Base-by-base conservation (phyloP, 129 eudicot species). In the Cynara cardunculus region DNA sequence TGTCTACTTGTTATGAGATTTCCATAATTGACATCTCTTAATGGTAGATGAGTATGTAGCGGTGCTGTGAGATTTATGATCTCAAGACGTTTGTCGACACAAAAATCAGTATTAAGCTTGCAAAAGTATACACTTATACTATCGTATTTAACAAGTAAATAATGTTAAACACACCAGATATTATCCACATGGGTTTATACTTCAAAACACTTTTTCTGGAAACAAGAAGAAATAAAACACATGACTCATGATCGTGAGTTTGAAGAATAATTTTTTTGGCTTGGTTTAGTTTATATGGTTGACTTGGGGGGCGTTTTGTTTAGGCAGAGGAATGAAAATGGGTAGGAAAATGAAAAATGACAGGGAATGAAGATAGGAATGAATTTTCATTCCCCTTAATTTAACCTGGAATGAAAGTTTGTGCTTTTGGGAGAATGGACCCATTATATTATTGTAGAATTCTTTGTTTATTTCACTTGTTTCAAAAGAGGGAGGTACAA, bases 1-100 rank as follows among this genome's bases (percentile, higher is more conserved):
- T 37, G 34, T 74, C 71, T 30, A n/a, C 56, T 25, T 74, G 75
- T 76, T 74, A 56, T 39, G 41, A 46, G n/a, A 56, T 35, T 24
- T 25, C 34, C 37, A 5, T 56, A 18, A 4, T 56, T n/a, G 65
- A 18, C n/a, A 56, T 53, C 16, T 49, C 62, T 49, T 49, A 49
- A 49, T 4, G 62, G 62, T 49, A 49, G 62, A 49, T 49, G 62
- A 49, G 21, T 49, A 49, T 46, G 61, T 46, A 46, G 61, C 61
- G 19, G 5, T 5, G 61, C 61, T 46, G 61, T 46, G 61, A 46
- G 61, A 46, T 46, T 46, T 46, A 13, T 13, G 19, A 46, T 13
- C 19, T 13, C 6, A 46, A 46, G 19, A 46, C 61, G 61, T 46
- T 46, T 46, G 19, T 13, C 19, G 19, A 46, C 19, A 46, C 59